A percentile compares a stretch with the other conserved stretches of the same genome.
Evolutionary conservation across 306 rosid species (phyloP).

Genomic region (Trifolium fragiferum): DNA sequence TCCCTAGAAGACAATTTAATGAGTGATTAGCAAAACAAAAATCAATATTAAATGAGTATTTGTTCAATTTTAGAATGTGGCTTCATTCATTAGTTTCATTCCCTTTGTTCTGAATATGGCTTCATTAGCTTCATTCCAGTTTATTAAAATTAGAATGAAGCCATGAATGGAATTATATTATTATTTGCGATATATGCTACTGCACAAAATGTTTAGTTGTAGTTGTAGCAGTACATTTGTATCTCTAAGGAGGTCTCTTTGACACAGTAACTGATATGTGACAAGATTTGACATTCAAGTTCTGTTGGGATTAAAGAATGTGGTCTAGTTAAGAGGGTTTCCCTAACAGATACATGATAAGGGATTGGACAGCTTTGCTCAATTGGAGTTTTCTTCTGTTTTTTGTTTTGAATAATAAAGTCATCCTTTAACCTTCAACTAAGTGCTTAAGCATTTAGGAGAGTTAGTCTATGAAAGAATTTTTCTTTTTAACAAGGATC

Average conservation of each 20-base stretch:
- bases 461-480: constrained; percentile 3
- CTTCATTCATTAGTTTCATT: constrained; percentile 25
- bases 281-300: neutral
- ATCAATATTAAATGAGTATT: constrained; percentile 20
- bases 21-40: constrained; percentile 15
- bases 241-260: constrained; percentile 10
- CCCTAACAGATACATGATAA: neutral
- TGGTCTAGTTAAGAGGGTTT: neutral
- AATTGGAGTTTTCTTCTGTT: neutral
- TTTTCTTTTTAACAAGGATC: neutral
- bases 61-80: constrained; percentile 19
- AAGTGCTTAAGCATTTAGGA: neutral
- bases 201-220: neutral
- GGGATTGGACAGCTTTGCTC: constrained; percentile 2
- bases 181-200: constrained; percentile 14
- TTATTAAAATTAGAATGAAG: constrained; percentile 12
- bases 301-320: neutral
- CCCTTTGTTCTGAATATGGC: constrained; percentile 1
- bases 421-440: neutral
- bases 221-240: neutral
- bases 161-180: constrained; percentile 17
- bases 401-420: constrained; percentile 6
- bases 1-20: constrained; percentile 59
- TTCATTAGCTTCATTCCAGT: constrained; percentile 17
- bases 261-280: neutral